These are phyloP conservation scores for Penicillium sp. DNA, from an alignment of 2,329 filamentous ascomycete genomes.

Conservation along the genomic window DNA sequence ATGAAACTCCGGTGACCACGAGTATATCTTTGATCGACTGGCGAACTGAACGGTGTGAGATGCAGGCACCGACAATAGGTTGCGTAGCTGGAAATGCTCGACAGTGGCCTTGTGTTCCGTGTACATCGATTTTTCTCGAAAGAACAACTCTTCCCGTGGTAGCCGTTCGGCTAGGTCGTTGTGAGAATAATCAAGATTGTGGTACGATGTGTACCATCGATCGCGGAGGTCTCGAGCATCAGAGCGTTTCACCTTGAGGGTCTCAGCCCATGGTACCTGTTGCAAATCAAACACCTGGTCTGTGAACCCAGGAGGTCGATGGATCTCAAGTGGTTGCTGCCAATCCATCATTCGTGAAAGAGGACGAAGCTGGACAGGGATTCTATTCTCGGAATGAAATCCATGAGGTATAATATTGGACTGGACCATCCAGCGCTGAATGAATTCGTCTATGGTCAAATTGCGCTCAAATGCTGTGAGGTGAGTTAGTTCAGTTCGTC, in stretches of 20 bases:
- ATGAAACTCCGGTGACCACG: slow-evolving; percentile 44
- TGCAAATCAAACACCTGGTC: slow-evolving; percentile 35
- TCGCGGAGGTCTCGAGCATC: slow-evolving; percentile 36
- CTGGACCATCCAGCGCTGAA: slow-evolving; percentile 36
- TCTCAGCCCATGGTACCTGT: slow-evolving; percentile 38
- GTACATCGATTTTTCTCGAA: slow-evolving; percentile 46
- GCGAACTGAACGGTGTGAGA: slow-evolving; percentile 53
- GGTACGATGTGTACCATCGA: slow-evolving; percentile 38
- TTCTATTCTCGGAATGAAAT: slow-evolving; percentile 17
- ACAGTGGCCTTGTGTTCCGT: slow-evolving; percentile 46
- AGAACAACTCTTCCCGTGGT: slow-evolving; percentile 41
- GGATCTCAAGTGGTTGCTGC: slow-evolving; percentile 28
- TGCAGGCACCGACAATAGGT: slow-evolving; percentile 50
- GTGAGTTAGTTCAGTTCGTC: slow-evolving; percentile 1
- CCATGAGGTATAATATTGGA: slow-evolving; percentile 14
- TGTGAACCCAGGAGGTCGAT: slow-evolving; percentile 25
- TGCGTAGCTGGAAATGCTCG: slow-evolving; percentile 55
- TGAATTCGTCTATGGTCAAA: slow-evolving; percentile 39
- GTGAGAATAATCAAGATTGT: slow-evolving; percentile 31
- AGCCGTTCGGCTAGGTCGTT: slow-evolving; percentile 24
- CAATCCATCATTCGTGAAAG: slow-evolving; percentile 31
- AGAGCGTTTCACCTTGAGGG: slow-evolving; percentile 30
- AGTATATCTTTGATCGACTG: slow-evolving; percentile 42
- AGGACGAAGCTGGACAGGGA: slow-evolving; percentile 20
- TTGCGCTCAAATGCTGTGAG: slow-evolving; percentile 35